Percentiles rank a stretch among this genome's conserved stretches.
phyloP scores from a whole-genome alignment of 2,329 filamentous ascomycete species.

The Pseudocercospora vitis region DNA sequence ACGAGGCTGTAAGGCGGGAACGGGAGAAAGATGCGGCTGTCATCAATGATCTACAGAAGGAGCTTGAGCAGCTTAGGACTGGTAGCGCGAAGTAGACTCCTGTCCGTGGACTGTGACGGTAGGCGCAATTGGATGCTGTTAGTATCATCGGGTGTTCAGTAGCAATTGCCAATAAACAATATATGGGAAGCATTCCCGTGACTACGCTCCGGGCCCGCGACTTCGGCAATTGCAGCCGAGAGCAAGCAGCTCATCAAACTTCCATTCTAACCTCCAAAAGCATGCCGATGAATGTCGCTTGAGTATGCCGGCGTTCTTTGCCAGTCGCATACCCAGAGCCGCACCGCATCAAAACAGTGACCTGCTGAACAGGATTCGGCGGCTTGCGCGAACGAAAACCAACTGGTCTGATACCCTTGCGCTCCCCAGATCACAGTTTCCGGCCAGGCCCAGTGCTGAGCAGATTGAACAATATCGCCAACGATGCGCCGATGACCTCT shows the following conservation, averaged over 20 bases:
- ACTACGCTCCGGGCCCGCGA: not conserved
- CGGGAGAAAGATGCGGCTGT: slow-evolving; percentile 26
- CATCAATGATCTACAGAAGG: slow-evolving; percentile 18
- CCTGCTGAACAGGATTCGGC: slow-evolving; percentile 14
- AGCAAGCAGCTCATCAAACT: not conserved
- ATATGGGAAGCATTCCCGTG: too few relatives aligned
- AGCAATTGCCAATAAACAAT: too few relatives aligned
- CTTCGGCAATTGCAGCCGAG: not conserved
- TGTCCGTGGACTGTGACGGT: too few relatives aligned
- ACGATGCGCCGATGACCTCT: slow-evolving; percentile 82
- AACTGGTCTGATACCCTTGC: slow-evolving; percentile 44
- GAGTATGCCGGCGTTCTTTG: slow-evolving; percentile 17
- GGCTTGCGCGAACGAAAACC: slow-evolving; percentile 16
- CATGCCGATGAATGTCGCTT: not conserved
- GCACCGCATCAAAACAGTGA: slow-evolving; percentile 5
- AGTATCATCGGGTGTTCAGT: too few relatives aligned
- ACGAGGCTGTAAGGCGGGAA: slow-evolving; percentile 29
- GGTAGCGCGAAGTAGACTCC: not conserved
- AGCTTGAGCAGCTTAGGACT: slow-evolving; percentile 15
- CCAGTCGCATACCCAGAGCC: slow-evolving; percentile 17
- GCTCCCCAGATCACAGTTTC: slow-evolving; percentile 52
- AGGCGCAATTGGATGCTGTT: too few relatives aligned
- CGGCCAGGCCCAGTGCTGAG: slow-evolving; percentile 44
- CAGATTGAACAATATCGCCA: slow-evolving; percentile 62
- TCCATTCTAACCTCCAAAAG: not conserved